Percentiles rank a stretch among this genome's conserved stretches.
Conservation (phyloP, 768 basidiomycete genomes). For the Pholiota microspora region DNA sequence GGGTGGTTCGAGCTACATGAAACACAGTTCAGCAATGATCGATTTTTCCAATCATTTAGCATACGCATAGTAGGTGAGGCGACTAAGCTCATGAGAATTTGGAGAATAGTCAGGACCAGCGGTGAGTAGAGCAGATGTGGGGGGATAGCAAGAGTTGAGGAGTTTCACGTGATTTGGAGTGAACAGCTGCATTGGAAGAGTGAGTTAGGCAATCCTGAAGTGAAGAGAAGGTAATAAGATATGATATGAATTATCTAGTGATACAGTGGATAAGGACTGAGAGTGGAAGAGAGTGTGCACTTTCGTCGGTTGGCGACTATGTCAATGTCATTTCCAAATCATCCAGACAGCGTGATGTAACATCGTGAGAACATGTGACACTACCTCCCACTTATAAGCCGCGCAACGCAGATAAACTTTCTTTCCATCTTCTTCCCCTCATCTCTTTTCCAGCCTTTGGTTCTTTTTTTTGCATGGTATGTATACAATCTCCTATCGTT, state of each 20-base stretch:
- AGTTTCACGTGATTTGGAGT: conserved; percentile 83
- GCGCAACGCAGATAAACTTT: not conserved
- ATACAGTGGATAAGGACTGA: conserved; percentile 1
- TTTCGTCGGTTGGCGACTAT: not conserved
- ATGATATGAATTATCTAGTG: not conserved
- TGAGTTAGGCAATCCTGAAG: conserved; percentile 4
- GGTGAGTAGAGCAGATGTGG: conserved; percentile 67
- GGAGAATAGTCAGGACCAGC: conserved; percentile 78
- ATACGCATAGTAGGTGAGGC: conserved; percentile 80
- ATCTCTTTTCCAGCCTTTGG: conserved; percentile 2
- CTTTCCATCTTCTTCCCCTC: not conserved
- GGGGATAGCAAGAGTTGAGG: conserved; percentile 84
- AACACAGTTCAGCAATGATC: not conserved
- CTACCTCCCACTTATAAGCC: not conserved
- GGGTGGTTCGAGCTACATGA: conserved; percentile 63
- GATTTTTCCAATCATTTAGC: conserved; percentile 10
- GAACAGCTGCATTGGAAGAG: conserved; percentile 80
- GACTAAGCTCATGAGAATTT: conserved; percentile 82
- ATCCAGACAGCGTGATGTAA: not conserved
- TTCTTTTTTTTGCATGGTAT: conserved; percentile 24
- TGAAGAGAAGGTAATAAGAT: conserved; percentile 4
- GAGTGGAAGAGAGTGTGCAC: not conserved
- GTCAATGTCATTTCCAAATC: not conserved
- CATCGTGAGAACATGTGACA: conserved; percentile 6
- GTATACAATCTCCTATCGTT: conserved; percentile 10